Evolutionary conservation across 164 flowering plant genomes (phyloP).

Genomic region (Piper betle): DNA sequence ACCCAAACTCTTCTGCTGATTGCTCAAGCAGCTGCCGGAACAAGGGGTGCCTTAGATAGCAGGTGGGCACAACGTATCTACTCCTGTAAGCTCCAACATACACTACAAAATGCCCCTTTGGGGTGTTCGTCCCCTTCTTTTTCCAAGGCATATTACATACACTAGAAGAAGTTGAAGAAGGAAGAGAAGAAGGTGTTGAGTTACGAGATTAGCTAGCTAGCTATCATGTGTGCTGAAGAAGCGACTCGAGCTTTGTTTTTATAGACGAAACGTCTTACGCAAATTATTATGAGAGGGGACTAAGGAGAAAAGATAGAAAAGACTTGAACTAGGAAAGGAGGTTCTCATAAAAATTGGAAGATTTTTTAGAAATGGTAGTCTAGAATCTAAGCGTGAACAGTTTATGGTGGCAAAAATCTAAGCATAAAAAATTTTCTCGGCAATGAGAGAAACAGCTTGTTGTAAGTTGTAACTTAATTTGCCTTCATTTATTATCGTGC

Average conservation of each 20-base stretch:
- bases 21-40: slow-evolving; percentile 9
- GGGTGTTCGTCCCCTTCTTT: slow-evolving; percentile 3
- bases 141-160: slow-evolving; percentile 2
- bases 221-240: neutral
- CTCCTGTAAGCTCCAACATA: slow-evolving; percentile 8
- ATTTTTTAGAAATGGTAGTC: too few relatives aligned
- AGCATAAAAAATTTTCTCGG: too few relatives aligned
- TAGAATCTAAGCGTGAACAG: too few relatives aligned
- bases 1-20: slow-evolving; percentile 10
- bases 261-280: neutral
- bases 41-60: slow-evolving; percentile 4
- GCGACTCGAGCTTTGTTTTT: neutral
- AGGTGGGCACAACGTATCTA: slow-evolving; percentile 7
- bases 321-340: neutral
- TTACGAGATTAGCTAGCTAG: neutral
- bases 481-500: too few relatives aligned
- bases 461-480: too few relatives aligned
- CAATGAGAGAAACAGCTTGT: too few relatives aligned
- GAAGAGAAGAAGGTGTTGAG: neutral
- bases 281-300: neutral
- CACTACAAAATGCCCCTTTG: slow-evolving; percentile 13
- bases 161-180: neutral
- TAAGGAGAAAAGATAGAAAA: neutral
- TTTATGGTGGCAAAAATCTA: too few relatives aligned
- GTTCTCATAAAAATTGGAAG: neutral